A percentile compares a stretch with the other conserved stretches of the same genome.
phyloP scores from a whole-genome alignment of 1,284 basidiomycete species.

The Austropuccinia psidii region DNA sequence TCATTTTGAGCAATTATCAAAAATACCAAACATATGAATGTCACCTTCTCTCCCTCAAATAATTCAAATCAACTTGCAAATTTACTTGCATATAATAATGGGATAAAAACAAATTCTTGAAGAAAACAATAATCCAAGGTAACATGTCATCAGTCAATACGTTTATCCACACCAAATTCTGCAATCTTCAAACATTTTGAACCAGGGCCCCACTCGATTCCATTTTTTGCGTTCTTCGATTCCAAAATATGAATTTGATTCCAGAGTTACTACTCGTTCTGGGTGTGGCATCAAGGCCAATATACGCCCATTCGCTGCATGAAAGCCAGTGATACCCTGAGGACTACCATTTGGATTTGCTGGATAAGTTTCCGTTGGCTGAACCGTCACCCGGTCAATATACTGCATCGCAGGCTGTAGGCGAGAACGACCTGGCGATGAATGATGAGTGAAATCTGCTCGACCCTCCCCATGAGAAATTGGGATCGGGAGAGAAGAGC shows the following conservation, averaged over 20 bases:
- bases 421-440: neutral
- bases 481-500: conserved; percentile 78
- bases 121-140: too few relatives aligned
- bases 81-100: too few relatives aligned
- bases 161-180: conserved; percentile 29
- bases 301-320: conserved; percentile 75
- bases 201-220: conserved; percentile 52
- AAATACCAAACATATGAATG: too few relatives aligned
- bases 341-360: conserved; percentile 90
- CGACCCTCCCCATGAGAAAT: conserved; percentile 96
- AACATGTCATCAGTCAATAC: too few relatives aligned
- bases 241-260: conserved; percentile 83
- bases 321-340: conserved; percentile 77
- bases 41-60: too few relatives aligned
- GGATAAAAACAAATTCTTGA: too few relatives aligned
- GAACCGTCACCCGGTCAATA: conserved; percentile 59
- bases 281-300: conserved; percentile 95
- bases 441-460: conserved; percentile 58
- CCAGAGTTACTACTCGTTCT: conserved; percentile 66
- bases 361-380: conserved; percentile 70
- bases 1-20: too few relatives aligned
- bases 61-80: too few relatives aligned
- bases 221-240: conserved; percentile 54
- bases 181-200: conserved; percentile 33
- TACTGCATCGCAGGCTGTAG: conserved; percentile 64